Evolutionary conservation across 208 protist genomes (phyloP), one percentile per base, ranked within the genome.

Genomic region (Trypanosoma platydactyli): DNA sequence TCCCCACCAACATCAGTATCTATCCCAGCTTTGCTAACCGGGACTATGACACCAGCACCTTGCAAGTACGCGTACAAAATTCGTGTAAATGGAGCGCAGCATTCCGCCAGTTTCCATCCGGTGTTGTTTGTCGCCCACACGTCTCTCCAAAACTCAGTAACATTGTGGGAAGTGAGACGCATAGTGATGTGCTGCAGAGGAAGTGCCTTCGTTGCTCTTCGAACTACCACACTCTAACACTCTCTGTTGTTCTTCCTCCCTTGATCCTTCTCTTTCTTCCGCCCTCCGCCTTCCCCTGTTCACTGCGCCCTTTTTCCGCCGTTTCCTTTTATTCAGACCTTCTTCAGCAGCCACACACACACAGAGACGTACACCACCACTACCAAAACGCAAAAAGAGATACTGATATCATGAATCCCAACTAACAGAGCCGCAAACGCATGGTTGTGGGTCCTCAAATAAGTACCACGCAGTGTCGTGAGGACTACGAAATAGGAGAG

Each of bases 61-160:
- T 46, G 13, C 13, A 76, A 62, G 33, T 54, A 78, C 9, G 73
- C 66, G 58, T 71, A 83, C 11, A 90, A 40, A 49, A 80, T 77
- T 48, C 78, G 80, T 0, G 76, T 81, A 61, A 84, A 90, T 27
- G 76, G 72, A 0, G 58, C 56, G 35, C 24, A 18, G 46, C 55
- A 50, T 62, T 85, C 80, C 9, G 59, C 78, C 0, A 54, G 18
- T 18, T 73, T 74, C 80, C 80, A 86, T 9, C 71, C 66, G 0
- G 76, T 86, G 1, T 69, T 61, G 35, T 77, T 53, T 16, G 40
- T 67, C 52, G 64, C 68, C 83, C 78, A 89, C 3, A 71, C 83
- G 0, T 46, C 25, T 6, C 5, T 77, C 83, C 83, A 89, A 53
- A 84, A 86, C n/a, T 73, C 70, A 13, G 60, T 45, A 13, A 75